A percentile compares a stretch with the other conserved stretches of the same genome.
Conservation (phyloP, 164 flowering plant genomes). For the Umbellularia californica region DNA sequence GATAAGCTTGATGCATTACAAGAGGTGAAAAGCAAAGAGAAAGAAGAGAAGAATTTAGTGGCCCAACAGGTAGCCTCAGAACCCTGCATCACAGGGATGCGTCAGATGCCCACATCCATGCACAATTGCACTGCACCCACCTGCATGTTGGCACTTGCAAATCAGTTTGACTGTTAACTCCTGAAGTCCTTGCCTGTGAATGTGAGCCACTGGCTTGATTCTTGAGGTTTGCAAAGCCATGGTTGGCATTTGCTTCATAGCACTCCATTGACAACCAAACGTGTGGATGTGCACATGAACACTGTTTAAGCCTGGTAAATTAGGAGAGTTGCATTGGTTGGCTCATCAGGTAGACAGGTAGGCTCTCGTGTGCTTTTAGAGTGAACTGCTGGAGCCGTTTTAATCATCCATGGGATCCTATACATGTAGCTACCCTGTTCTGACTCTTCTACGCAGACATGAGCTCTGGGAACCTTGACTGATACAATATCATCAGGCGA, state of each 20-base stretch:
- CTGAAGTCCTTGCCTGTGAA: not conserved
- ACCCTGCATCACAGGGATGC: not conserved
- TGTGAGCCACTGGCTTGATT: not conserved
- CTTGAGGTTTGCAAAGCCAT: not conserved
- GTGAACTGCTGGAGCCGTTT: no score
- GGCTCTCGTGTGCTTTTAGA: no score
- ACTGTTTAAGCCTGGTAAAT: no score
- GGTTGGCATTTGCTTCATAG: not conserved
- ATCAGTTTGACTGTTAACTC: not conserved
- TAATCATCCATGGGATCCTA: no score
- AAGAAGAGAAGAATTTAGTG: conserved; percentile 84
- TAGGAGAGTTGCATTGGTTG: no score
- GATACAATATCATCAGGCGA: no score
- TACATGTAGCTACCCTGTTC: no score
- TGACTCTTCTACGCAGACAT: no score
- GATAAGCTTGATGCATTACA: conserved; percentile 69
- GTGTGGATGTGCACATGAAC: not conserved
- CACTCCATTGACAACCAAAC: not conserved
- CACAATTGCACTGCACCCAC: not conserved
- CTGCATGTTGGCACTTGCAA: not conserved
- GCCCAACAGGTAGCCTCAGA: conserved; percentile 72
- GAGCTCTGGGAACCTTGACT: no score
- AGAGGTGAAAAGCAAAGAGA: conserved; percentile 81
- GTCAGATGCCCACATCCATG: not conserved
- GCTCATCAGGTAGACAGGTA: no score